Evolutionary conservation across 148 eudicot species (phyloP).

Genomic region (Chenopodium formosanum): DNA sequence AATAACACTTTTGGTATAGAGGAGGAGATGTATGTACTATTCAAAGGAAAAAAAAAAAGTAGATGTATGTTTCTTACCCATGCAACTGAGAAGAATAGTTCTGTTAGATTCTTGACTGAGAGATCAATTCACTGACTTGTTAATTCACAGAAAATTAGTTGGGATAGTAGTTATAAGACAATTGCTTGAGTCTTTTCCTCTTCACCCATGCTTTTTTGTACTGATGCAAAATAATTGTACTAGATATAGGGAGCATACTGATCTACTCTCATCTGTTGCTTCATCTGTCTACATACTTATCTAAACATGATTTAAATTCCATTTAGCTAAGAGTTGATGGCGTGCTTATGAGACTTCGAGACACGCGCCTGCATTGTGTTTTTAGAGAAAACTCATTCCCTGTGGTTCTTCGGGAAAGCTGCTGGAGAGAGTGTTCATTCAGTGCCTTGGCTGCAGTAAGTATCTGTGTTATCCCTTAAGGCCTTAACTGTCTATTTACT

Average conservation of each 20-base stretch:
- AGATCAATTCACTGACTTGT: neutral
- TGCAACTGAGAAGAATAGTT: neutral
- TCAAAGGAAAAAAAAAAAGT: no score
- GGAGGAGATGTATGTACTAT: neutral
- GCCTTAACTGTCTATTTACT: constrained; percentile 4
- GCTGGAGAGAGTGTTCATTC: constrained; percentile 91
- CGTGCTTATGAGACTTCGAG: constrained; percentile 89
- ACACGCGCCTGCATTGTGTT: constrained; percentile 73
- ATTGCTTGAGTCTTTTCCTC: neutral
- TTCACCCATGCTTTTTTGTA: neutral
- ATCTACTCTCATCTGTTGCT: neutral
- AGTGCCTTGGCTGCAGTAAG: constrained; percentile 68
- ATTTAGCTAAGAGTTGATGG: constrained; percentile 95
- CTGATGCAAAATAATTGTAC: neutral
- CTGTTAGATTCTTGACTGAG: neutral
- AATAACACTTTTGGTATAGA: neutral
- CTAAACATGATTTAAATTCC: constrained; percentile 20
- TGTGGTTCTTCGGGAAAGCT: constrained; percentile 69
- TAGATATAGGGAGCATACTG: neutral
- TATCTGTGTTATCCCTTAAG: constrained; percentile 11
- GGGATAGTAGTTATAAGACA: neutral
- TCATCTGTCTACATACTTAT: neutral
- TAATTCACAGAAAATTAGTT: neutral
- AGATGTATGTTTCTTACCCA: neutral
- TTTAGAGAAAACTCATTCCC: constrained; percentile 51